Conservation (phyloP, 306 rosid species). For the Ochetophila trinervis region DNA sequence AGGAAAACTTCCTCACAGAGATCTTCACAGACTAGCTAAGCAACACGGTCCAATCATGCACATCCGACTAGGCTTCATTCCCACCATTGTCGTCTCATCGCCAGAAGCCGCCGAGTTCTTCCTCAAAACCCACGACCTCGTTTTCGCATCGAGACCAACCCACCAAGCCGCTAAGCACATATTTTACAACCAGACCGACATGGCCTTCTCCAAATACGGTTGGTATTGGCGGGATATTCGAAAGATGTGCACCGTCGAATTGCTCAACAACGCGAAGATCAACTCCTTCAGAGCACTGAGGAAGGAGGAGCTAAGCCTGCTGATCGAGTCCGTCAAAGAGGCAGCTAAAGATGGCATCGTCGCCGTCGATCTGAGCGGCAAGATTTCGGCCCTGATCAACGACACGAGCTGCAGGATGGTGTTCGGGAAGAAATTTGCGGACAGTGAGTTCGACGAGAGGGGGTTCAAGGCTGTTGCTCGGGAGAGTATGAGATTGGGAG, state of each 20-base stretch:
- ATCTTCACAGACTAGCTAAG: constrained; percentile 16
- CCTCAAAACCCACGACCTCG: constrained; percentile 51
- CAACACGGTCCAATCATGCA: constrained; percentile 31
- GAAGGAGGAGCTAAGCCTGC: too few relatives aligned
- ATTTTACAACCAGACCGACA: constrained; percentile 3
- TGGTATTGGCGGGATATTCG: constrained; percentile 34
- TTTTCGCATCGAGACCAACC: constrained; percentile 30
- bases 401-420: too few relatives aligned
- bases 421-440: too few relatives aligned
- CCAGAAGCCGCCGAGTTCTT: constrained; percentile 43
- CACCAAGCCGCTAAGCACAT: constrained; percentile 18
- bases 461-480: too few relatives aligned
- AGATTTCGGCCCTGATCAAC: too few relatives aligned
- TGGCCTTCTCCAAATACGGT: constrained; percentile 17
- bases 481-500: too few relatives aligned
- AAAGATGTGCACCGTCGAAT: constrained; percentile 30
- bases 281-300: too few relatives aligned
- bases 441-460: too few relatives aligned
- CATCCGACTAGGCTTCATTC: constrained; percentile 23
- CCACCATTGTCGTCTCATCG: constrained; percentile 28
- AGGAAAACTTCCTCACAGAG: constrained; percentile 28
- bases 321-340: too few relatives aligned
- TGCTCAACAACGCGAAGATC: constrained; percentile 27
- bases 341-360: too few relatives aligned
- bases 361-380: too few relatives aligned